Percentiles rank a stretch among this genome's conserved stretches.
Evolutionary conservation across 257 asterid genomes (phyloP).

Genomic region (Solanum clarkiae): DNA sequence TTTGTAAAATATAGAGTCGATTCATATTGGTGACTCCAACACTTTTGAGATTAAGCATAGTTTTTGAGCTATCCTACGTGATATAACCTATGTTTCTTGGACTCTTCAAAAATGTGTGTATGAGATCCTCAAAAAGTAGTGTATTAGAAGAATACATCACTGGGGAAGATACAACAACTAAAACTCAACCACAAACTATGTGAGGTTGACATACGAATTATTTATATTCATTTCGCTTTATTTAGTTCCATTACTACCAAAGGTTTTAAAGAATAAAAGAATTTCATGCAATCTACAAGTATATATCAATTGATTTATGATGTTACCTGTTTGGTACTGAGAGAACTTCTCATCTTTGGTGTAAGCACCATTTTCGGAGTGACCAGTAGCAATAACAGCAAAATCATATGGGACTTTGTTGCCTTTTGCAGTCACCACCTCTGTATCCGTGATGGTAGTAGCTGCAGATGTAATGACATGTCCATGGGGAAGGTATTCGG

Average conservation of each 20-base stretch:
- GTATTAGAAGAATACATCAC: background rate
- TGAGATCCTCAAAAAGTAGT: too few species aligned
- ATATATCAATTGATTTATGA: background rate
- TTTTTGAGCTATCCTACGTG: background rate
- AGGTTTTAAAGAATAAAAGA: background rate
- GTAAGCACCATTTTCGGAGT: background rate
- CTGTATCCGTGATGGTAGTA: background rate
- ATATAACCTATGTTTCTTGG: too few species aligned
- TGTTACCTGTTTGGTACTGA: conserved; percentile 1
- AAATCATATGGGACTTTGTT: background rate
- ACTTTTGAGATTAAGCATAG: background rate
- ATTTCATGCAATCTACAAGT: background rate
- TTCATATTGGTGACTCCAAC: background rate
- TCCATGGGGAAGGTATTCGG: conserved; percentile 4
- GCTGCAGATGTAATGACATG: conserved; percentile 1
- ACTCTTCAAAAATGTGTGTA: too few species aligned
- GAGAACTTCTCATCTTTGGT: conserved; percentile 3
- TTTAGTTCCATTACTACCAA: background rate
- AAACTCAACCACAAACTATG: background rate
- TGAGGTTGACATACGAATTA: background rate
- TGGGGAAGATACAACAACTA: background rate
- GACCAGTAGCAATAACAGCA: conserved; percentile 8
- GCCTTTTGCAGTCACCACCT: background rate
- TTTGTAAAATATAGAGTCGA: background rate
- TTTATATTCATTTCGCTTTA: background rate